These are phyloP conservation scores for Hirsutella rhossiliensis DNA, from an alignment of 2,329 filamentous ascomycete species.

Conservation along the genomic window DNA sequence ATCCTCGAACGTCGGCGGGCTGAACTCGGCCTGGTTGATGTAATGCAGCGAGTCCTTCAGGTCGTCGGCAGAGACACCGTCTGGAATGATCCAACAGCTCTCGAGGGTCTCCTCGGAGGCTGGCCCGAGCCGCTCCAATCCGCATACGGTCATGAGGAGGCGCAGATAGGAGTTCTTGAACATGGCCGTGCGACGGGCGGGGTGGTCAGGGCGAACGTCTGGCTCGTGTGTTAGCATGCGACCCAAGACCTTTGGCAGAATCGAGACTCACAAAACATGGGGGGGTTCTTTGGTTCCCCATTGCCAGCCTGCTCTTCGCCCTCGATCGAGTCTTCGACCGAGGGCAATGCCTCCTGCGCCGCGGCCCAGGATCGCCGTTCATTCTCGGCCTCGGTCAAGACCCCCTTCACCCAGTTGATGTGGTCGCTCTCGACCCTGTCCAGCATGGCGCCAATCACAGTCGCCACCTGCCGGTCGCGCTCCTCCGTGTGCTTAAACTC, in stretches of 20 bases:
- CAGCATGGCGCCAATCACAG: constrained; percentile 67
- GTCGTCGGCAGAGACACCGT: constrained; percentile 47
- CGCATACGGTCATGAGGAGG: constrained; percentile 67
- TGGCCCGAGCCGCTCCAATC: constrained; percentile 48
- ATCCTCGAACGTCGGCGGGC: constrained; percentile 65
- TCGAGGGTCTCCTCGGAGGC: constrained; percentile 58
- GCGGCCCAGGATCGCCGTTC: constrained; percentile 70
- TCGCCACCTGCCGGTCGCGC: constrained; percentile 59
- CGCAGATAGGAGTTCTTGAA: constrained; percentile 85
- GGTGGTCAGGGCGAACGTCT: constrained; percentile 53
- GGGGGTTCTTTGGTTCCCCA: constrained; percentile 15
- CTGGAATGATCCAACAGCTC: constrained; percentile 67
- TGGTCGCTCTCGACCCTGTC: constrained; percentile 68
- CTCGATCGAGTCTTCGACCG: constrained; percentile 19
- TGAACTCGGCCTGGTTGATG: constrained; percentile 69
- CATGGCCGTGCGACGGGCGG: constrained; percentile 58
- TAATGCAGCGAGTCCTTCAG: constrained; percentile 58
- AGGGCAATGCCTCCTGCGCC: constrained; percentile 49
- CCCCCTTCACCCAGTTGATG: constrained; percentile 69
- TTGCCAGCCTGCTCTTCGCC: constrained; percentile 16
- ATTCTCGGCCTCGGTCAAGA: constrained; percentile 53
- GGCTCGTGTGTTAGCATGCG: constrained; percentile 14
- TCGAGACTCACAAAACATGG: constrained; percentile 20
- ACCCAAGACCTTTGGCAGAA: constrained; percentile 1
- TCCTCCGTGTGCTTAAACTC: constrained; percentile 67